Base-by-base conservation (phyloP, 2,329 filamentous ascomycete genomes). In the Xylariales sp. region DNA sequence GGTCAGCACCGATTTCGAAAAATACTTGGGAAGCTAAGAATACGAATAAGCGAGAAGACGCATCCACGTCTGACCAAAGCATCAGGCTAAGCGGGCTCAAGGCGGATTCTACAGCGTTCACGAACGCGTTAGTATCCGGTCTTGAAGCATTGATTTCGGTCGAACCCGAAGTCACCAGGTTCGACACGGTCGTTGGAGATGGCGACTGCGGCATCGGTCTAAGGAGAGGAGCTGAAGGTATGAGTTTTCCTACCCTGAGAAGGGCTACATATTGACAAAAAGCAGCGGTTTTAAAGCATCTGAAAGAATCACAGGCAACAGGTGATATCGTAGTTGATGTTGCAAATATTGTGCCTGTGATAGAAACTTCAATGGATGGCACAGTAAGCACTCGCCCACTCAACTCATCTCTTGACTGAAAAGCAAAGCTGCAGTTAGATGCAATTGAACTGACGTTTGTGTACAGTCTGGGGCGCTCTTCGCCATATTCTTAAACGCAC, bases 181-280 rank as follows among this genome's bases (percentile, higher is more conserved):
- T 89, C 74, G 91, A 93, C 76, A 97, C 93, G 0, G 88, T 96
- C 12, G 93, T 97, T 30, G 94, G 94, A 49, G 94, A 97, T 76
- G 94, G 94, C 54, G 94, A 97, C 80, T 97, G 94, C 75, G 94
- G 94, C 9, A 92, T 93, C 65, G 93, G 93, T 5, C 83, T 97
- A 69, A 93, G 93, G 82, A 89, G 93, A 69, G 94, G 94, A 56
- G 93, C 94, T n/a, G 91, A 97, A 84, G 88, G 84, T 86, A 80
- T 78, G 81, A 12, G 18, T 8, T 10, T 8, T 28, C 28, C 39
- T 41, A 9, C 52, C 32, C 3, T 8, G 12, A 18, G 30, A 45
- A 32, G 48, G 18, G 45, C 1, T 28, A 3, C n/a, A 53, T 52
- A 18, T 18, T 70, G 48, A 69, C 64, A 48, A 5, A 39, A 9